Evolutionary conservation across 371 early-diverging fungal species (phyloP).

Genomic region (Mortierella sp.): DNA sequence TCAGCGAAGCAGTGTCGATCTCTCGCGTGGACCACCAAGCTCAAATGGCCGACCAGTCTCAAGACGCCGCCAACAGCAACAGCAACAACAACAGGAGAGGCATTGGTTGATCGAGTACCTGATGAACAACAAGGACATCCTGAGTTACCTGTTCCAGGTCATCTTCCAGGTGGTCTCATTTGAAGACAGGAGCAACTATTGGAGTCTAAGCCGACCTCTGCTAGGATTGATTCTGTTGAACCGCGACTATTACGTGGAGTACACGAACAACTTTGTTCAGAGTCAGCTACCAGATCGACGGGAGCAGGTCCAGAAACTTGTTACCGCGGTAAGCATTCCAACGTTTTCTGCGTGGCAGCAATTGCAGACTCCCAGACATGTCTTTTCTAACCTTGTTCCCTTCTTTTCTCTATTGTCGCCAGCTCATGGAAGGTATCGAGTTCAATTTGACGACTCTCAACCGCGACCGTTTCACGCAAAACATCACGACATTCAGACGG

Average conservation of each 20-base stretch:
- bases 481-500: slow-evolving; percentile 75
- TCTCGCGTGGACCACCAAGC: background rate
- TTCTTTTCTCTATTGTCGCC: slow-evolving; percentile 1
- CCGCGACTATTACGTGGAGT: slow-evolving; percentile 72
- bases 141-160: slow-evolving; percentile 69
- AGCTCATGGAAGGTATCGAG: slow-evolving; percentile 77
- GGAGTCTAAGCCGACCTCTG: slow-evolving; percentile 86
- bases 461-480: slow-evolving; percentile 86
- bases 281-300: slow-evolving; percentile 79
- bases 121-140: slow-evolving; percentile 62
- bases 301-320: slow-evolving; percentile 71
- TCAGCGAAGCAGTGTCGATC: background rate
- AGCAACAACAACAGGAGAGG: slow-evolving; percentile 15
- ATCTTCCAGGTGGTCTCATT: slow-evolving; percentile 81
- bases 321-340: slow-evolving; percentile 40
- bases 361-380: too few relatives aligned
- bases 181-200: slow-evolving; percentile 83
- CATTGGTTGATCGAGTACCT: slow-evolving; percentile 69
- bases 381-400: background rate
- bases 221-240: slow-evolving; percentile 81
- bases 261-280: slow-evolving; percentile 72
- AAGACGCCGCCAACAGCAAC: background rate
- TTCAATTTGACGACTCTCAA: slow-evolving; percentile 70
- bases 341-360: too few relatives aligned
- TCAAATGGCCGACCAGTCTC: background rate